Percentiles rank a stretch among this genome's conserved stretches.
Evolutionary conservation across 1,284 basidiomycete genomes (phyloP).

Genomic region (Pseudozyma tsukubaensis): DNA sequence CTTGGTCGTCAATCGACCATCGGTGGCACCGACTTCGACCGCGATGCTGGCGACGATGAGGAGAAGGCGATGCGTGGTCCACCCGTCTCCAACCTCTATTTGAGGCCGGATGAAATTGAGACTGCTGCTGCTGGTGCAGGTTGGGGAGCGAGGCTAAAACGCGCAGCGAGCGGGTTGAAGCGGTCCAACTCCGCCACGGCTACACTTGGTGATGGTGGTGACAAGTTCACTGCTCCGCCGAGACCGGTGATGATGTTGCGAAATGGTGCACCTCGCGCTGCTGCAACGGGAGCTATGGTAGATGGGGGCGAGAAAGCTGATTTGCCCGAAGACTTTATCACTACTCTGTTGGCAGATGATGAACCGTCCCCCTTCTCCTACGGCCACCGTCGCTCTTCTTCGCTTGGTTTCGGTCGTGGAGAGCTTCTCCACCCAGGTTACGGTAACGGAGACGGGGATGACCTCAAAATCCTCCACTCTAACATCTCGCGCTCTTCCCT

Average conservation of each 20-base stretch:
- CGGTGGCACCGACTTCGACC: background rate
- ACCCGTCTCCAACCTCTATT: conserved; percentile 46
- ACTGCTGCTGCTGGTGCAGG: conserved; percentile 11
- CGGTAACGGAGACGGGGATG: too few relatives aligned
- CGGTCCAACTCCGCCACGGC: conserved; percentile 1
- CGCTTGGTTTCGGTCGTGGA: conserved; percentile 3
- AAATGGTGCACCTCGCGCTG: conserved; percentile 14
- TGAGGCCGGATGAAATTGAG: conserved; percentile 19
- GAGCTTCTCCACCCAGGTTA: conserved; percentile 14
- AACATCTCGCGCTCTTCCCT: conserved; percentile 20
- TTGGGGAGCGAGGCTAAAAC: conserved; percentile 27
- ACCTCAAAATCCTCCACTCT: background rate
- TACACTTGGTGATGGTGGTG: conserved; percentile 4
- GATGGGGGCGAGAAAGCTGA: conserved; percentile 7
- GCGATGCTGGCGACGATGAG: conserved; percentile 8
- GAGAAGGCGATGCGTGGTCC: conserved; percentile 26
- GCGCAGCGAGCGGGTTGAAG: conserved; percentile 22
- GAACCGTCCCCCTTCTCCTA: conserved; percentile 7
- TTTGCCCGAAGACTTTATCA: conserved; percentile 48
- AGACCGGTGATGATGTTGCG: conserved; percentile 18
- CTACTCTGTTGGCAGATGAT: conserved; percentile 24
- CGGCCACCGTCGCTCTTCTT: background rate
- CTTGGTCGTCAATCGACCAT: conserved; percentile 12
- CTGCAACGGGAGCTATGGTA: background rate
- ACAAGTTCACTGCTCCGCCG: conserved; percentile 20